These are phyloP conservation scores for Pouteria glomerata DNA, from an alignment of 148 eudicot genomes.

Conservation along the genomic window DNA sequence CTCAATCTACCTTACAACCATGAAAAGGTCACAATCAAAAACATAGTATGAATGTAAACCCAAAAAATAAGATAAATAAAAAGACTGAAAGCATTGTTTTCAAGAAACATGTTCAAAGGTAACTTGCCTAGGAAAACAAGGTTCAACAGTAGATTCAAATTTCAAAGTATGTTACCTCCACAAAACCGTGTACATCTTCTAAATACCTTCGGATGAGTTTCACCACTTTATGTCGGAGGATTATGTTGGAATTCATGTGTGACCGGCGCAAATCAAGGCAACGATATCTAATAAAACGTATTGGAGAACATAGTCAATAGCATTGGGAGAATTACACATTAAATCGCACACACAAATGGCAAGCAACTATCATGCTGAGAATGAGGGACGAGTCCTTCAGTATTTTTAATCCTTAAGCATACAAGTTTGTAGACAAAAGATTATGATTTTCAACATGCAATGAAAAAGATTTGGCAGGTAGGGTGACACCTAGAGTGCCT, in stretches of 20 bases:
- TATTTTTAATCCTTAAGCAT: not conserved
- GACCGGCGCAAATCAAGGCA: slow-evolving; percentile 87
- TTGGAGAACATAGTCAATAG: slow-evolving; percentile 8
- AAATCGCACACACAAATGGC: not conserved
- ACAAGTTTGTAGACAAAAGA: not conserved
- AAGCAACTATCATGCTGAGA: not conserved
- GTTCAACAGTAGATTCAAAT: not conserved
- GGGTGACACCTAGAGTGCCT: too few relatives aligned
- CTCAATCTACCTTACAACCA: slow-evolving; percentile 96
- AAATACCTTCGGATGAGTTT: slow-evolving; percentile 78
- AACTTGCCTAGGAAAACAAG: too few relatives aligned
- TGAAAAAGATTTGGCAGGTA: not conserved
- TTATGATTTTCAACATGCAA: not conserved
- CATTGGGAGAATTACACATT: not conserved
- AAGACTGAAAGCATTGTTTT: slow-evolving; percentile 1
- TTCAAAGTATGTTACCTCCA: slow-evolving; percentile 53
- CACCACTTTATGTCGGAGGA: slow-evolving; percentile 75
- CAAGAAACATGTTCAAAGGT: too few relatives aligned
- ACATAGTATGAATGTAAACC: not conserved
- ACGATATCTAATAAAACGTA: slow-evolving; percentile 58
- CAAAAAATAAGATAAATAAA: too few relatives aligned
- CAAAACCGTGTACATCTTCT: slow-evolving; percentile 84
- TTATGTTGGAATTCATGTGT: slow-evolving; percentile 68
- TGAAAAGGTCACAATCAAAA: slow-evolving; percentile 41
- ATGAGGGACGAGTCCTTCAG: not conserved